phyloP scores from a whole-genome alignment of 1,284 basidiomycete genomes.

The Irpex sp. region DNA sequence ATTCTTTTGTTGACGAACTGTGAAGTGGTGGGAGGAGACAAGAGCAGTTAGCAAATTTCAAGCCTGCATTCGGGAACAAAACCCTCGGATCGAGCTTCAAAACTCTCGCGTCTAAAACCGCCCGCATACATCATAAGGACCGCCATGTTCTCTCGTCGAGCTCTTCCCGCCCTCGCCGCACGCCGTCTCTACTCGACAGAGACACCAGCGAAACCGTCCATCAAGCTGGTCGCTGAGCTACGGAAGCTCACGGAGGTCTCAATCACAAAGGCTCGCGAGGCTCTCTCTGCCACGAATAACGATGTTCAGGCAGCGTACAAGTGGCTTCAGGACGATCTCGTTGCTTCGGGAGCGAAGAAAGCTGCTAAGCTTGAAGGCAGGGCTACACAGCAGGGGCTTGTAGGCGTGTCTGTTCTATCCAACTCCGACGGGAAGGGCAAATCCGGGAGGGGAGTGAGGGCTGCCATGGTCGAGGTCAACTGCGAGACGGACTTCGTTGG shows the following conservation, averaged over 20 bases:
- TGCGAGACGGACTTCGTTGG: conserved; percentile 98
- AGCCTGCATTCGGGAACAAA: neutral
- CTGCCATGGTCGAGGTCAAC: conserved; percentile 87
- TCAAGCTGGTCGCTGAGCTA: conserved; percentile 82
- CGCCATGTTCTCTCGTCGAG: conserved; percentile 9
- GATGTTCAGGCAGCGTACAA: conserved; percentile 69
- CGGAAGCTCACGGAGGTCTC: conserved; percentile 79
- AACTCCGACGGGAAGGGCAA: conserved; percentile 36
- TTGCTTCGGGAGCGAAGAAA: conserved; percentile 68
- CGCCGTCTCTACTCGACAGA: conserved; percentile 34
- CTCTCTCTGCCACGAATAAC: conserved; percentile 71
- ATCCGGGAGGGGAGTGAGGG: conserved; percentile 52
- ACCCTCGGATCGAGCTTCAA: neutral
- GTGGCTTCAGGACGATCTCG: conserved; percentile 79
- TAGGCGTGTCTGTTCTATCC: conserved; percentile 71
- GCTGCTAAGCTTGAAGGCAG: conserved; percentile 80
- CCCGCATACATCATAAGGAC: conserved; percentile 7
- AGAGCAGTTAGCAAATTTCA: neutral
- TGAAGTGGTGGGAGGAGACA: neutral
- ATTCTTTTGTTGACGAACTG: neutral
- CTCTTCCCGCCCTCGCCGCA: conserved; percentile 4
- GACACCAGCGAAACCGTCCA: conserved; percentile 38
- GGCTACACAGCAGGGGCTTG: conserved; percentile 71
- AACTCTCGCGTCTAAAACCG: conserved; percentile 10
- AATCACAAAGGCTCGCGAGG: conserved; percentile 85